A percentile compares a stretch with the other conserved stretches of the same genome.
These are phyloP conservation scores for Fusarium transvaalense DNA, from an alignment of 2,329 filamentous ascomycete species.

Conservation along the genomic window DNA sequence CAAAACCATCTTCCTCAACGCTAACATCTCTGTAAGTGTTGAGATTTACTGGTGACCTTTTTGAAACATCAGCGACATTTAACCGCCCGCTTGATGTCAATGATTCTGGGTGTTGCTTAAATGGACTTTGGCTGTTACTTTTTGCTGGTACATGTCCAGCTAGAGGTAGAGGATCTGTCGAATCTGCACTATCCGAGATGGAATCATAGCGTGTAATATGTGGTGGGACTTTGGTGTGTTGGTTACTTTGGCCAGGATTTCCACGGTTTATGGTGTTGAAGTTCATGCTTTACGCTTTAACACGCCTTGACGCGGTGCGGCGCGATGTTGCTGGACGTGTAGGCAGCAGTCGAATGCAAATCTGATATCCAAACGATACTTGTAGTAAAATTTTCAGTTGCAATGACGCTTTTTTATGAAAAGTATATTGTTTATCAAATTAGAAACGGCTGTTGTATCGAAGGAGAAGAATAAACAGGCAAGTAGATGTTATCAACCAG, in stretches of 20 bases:
- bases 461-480: neutral
- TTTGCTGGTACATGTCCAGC: slow-evolving; percentile 14
- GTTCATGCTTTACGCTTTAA: slow-evolving; percentile 19
- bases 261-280: slow-evolving; percentile 7
- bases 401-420: no score
- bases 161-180: slow-evolving; percentile 44
- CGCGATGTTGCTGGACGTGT: neutral
- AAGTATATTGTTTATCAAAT: neutral
- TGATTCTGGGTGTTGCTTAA: slow-evolving; percentile 15
- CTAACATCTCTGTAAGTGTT: slow-evolving; percentile 11
- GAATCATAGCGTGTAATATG: slow-evolving; percentile 12
- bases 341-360: neutral
- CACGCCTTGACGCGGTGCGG: slow-evolving; percentile 12
- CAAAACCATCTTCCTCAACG: slow-evolving; percentile 12
- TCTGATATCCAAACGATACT: neutral
- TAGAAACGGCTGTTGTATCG: neutral
- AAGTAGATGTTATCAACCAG: neutral
- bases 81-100: slow-evolving; percentile 4
- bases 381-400: fast-evolving
- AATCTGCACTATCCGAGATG: slow-evolving; percentile 28
- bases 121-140: slow-evolving; percentile 21
- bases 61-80: slow-evolving; percentile 42
- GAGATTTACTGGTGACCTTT: slow-evolving; percentile 20
- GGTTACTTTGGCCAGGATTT: neutral
- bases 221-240: neutral